Evolutionary conservation across 768 basidiomycete genomes (phyloP), one percentile per base, ranked within the genome.

Genomic region (Clavaria fumosa): DNA sequence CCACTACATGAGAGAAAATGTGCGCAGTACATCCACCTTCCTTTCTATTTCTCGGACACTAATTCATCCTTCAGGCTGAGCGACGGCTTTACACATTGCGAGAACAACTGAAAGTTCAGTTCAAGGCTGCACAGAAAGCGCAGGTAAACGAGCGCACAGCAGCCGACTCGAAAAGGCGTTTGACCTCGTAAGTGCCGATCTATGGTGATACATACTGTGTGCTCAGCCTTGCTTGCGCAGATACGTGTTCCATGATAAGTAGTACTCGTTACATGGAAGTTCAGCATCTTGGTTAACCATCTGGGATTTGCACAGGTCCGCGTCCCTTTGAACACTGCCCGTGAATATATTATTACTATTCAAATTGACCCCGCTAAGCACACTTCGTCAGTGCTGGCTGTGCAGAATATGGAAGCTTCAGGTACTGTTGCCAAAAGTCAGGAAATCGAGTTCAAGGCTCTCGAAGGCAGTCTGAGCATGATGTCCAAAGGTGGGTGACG

Each of bases 401-500:
- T 91, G 12, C 90, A 95, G 59, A 93, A 96, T 50, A 77, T 93
- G 70, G 78, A 82, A 43, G 85, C 83, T 1, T 73, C 74, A 1
- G 73, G 78, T 5, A 69, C 71, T 1, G 69, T 93, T 31, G 66
- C 69, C 2, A 75, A 71, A 45, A 72, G 78, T 24, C 79, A 89
- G 49, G 76, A 81, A 43, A 75, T 91, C 40, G 89, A 95, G 61
- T 89, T 90, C 50, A 76, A 75, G 48, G 90, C 84, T 4, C 65
- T 90, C 12, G 74, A 75, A 47, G 81, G 81, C 2, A 81, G 78
- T 48, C 57, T 90, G 35, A 76, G 72, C 40, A 84, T 85, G 78
- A 90, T 90, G 89, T 75, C 76, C 24, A 83, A 85, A 65, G 80
- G 79, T 69, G 26, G 26, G 61, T 45, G 10, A 26, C 38, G 27